A percentile compares a stretch with the other conserved stretches of the same genome.
These are phyloP conservation scores for Annulohypoxylon bovei DNA, from an alignment of 495 filamentous ascomycete species.

Conservation along the genomic window DNA sequence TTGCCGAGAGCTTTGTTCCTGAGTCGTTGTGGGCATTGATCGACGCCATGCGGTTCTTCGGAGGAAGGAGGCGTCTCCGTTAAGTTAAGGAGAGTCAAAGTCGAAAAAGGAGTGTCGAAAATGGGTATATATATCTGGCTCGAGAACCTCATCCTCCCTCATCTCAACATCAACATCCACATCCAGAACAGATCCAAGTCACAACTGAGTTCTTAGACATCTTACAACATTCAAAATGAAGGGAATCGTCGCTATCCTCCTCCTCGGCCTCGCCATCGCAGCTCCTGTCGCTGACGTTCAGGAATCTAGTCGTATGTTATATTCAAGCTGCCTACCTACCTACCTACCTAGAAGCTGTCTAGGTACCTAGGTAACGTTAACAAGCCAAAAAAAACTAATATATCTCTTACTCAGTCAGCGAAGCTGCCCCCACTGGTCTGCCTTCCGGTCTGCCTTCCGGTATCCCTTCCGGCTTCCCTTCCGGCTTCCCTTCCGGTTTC, in stretches of 20 bases:
- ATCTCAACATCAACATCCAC: not conserved
- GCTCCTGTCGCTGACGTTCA: constrained; percentile 14
- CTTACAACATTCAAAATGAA: constrained; percentile 26
- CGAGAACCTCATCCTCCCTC: not conserved
- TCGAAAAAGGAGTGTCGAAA: not conserved
- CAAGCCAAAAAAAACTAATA: not conserved
- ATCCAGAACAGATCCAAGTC: constrained; percentile 4
- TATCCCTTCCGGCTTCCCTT: constrained; percentile 13
- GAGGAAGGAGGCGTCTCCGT: constrained; percentile 15
- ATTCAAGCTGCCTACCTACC: not conserved
- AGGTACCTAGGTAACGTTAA: not conserved
- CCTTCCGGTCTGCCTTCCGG: too few species aligned
- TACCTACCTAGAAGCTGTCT: too few species aligned
- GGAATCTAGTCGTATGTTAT: constrained; percentile 7
- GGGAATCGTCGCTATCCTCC: constrained; percentile 33
- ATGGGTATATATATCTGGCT: constrained; percentile 32
- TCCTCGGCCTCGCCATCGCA: constrained; percentile 34
- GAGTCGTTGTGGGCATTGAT: constrained; percentile 2
- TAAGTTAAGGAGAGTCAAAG: not conserved
- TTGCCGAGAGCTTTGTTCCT: constrained; percentile 24
- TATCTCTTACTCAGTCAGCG: constrained; percentile 12
- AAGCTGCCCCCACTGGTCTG: too few species aligned
- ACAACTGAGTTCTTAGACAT: not conserved
- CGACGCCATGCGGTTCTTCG: not conserved
- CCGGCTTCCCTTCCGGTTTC: constrained; percentile 8